Conservation (phyloP, 2,329 filamentous ascomycete genomes). For the Colletotrichum gloeosporioides region DNA sequence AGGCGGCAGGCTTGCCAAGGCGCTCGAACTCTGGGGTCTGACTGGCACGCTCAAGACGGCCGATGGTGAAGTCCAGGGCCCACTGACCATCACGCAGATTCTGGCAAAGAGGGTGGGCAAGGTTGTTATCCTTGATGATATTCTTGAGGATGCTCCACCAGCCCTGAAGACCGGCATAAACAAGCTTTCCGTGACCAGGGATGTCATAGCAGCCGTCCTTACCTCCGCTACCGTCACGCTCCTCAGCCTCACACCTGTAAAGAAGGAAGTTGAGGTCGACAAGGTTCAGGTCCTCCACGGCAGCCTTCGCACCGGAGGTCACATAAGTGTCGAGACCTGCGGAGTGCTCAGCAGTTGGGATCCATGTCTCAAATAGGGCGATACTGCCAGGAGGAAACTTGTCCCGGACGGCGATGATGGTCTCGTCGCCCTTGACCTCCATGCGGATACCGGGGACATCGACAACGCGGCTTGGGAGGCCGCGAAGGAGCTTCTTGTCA, state of each 20-base stretch:
- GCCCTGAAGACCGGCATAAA: constrained; percentile 96
- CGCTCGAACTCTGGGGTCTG: constrained; percentile 65
- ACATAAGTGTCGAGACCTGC: constrained; percentile 86
- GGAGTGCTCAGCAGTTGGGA: constrained; percentile 84
- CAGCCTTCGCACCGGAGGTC: constrained; percentile 78
- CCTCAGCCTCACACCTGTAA: constrained; percentile 91
- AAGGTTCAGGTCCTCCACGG: constrained; percentile 77
- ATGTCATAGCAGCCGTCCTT: constrained; percentile 89
- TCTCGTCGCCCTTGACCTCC: constrained; percentile 74
- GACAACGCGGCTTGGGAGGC: constrained; percentile 82
- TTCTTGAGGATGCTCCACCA: constrained; percentile 94
- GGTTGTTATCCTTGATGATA: constrained; percentile 86
- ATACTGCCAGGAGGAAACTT: constrained; percentile 94
- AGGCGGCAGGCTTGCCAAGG: constrained; percentile 71
- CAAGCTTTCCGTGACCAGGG: constrained; percentile 81
- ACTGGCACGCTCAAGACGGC: constrained; percentile 76
- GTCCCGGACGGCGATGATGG: constrained; percentile 79
- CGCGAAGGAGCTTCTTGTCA: constrained; percentile 76
- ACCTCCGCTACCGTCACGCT: constrained; percentile 77
- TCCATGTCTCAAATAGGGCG: constrained; percentile 94
- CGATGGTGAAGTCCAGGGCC: constrained; percentile 87
- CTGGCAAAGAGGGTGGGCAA: constrained; percentile 92
- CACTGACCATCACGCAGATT: constrained; percentile 91
- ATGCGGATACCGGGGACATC: constrained; percentile 77
- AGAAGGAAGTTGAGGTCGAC: constrained; percentile 90